phyloP scores from a whole-genome alignment of 129 eudicot species.

The Centaurea solstitialis region DNA sequence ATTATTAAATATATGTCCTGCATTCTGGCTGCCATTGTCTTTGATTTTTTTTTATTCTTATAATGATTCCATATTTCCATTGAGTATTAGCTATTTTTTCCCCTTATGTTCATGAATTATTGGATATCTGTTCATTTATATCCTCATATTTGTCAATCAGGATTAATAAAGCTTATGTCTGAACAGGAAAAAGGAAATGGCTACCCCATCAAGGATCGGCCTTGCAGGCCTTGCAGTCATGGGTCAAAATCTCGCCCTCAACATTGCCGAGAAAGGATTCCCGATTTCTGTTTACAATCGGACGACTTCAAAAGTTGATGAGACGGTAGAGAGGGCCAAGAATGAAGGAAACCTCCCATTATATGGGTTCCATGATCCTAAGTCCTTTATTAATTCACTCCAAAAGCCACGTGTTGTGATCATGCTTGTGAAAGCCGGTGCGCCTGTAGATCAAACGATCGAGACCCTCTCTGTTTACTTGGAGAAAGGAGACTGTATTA shows the following conservation, averaged over 20 bases:
- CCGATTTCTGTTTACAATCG: slow-evolving; percentile 74
- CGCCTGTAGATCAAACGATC: slow-evolving; percentile 74
- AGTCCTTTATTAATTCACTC: slow-evolving; percentile 56
- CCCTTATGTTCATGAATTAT: not conserved
- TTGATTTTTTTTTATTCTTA: not conserved
- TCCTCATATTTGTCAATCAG: not conserved
- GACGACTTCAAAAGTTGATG: slow-evolving; percentile 69
- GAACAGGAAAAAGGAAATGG: slow-evolving; percentile 37
- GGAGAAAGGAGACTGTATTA: slow-evolving; percentile 71
- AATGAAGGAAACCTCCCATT: slow-evolving; percentile 66
- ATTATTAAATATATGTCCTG: not conserved
- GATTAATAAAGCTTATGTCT: not conserved
- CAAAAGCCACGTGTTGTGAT: slow-evolving; percentile 76
- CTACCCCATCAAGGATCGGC: slow-evolving; percentile 69
- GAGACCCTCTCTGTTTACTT: slow-evolving; percentile 62
- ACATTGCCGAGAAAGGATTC: slow-evolving; percentile 83
- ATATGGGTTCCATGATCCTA: slow-evolving; percentile 67
- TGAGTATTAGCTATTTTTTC: not conserved
- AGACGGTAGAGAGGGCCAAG: slow-evolving; percentile 64
- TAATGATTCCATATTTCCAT: not conserved
- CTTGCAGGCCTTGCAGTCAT: slow-evolving; percentile 87
- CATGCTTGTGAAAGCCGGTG: slow-evolving; percentile 77
- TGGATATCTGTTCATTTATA: not conserved
- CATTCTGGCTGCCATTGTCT: not conserved
- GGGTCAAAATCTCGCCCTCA: slow-evolving; percentile 88